Base-by-base conservation (phyloP, 495 filamentous ascomycete genomes). In the Lophiotrema nucula region DNA sequence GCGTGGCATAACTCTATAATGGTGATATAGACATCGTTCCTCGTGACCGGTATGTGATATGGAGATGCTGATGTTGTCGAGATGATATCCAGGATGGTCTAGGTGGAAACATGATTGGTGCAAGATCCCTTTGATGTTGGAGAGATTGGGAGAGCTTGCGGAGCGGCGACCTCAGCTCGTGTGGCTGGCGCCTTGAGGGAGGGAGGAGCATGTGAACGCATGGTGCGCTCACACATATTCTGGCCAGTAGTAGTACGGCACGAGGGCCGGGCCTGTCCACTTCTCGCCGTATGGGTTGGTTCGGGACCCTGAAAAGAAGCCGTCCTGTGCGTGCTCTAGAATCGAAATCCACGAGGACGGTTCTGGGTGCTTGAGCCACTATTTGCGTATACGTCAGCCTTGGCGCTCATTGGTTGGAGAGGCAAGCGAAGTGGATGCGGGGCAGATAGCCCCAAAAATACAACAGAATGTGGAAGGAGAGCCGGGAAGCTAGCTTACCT, bases 291-390 rank as follows among this genome's bases (percentile, higher is more conserved):
- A 83, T 0, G 69, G 66, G 60, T 83, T 83, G 19, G 68, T 72
- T 12, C 80, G 69, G 5, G 60, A 50, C 25, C 76, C 72, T 0
- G 62, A 60, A 56, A 83, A 77, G 68, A 77, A 83, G 16, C 73
- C 76, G 46, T 82, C 79, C 24, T 83, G 79, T 0, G 80, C 80
- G n/a, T 73, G 69, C 54, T 79, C 72, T 19, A 81, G 70, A 41
- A 82, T 72, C 31, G 79, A 73, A 38, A 83, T 72, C 80, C 80
- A 83, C 0, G 78, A 81, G n/a, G 74, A 76, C 15, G 79, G 80
- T 64, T 82, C 80, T 15, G 78, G 78, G 49, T 75, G 72, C 67
- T 79, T 79, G 22, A 65, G 26, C 78, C 77, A 80, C 76, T 80
- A 26, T n/a, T 48, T 19, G 18, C 18, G 12, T 18, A 50, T 28